These are phyloP conservation scores for Pythium plurisporium DNA, from an alignment of 352 stramenopile species.

Conservation along the genomic window DNA sequence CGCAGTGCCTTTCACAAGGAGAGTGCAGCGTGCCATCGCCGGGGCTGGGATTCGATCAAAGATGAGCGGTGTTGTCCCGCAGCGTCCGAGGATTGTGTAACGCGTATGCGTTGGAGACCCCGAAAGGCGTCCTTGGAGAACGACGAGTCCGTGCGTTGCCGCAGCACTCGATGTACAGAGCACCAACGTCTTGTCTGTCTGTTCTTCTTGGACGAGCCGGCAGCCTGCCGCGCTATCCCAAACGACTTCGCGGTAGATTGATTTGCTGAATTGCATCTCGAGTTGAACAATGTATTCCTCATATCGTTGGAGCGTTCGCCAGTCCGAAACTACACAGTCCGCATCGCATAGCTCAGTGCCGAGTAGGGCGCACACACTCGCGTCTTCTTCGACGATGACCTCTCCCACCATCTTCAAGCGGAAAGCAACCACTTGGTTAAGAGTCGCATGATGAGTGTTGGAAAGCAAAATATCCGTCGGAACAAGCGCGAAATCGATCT, in stretches of 20 bases:
- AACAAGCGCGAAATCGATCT: neutral
- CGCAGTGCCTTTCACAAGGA: neutral
- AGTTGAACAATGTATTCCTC: conserved; percentile 4
- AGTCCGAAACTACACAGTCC: conserved; percentile 14
- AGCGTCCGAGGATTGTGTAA: neutral
- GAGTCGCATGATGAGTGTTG: neutral
- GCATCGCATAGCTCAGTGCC: neutral
- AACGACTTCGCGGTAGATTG: conserved; percentile 5
- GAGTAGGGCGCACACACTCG: neutral
- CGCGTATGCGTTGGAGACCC: neutral
- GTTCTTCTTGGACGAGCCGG: neutral
- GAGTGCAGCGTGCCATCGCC: neutral
- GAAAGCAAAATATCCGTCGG: neutral
- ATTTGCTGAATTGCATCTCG: neutral
- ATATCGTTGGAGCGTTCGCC: neutral
- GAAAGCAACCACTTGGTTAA: neutral
- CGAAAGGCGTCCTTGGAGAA: neutral
- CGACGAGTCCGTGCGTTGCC: neutral
- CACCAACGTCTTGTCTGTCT: neutral
- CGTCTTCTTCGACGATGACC: neutral
- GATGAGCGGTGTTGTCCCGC: neutral
- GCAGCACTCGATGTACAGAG: neutral
- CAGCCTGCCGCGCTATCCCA: conserved; percentile 11
- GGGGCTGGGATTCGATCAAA: neutral
- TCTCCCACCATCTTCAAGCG: conserved; percentile 2